These are phyloP conservation scores for Termitomyces sp. DNA, from an alignment of 768 basidiomycete genomes.

Conservation along the genomic window DNA sequence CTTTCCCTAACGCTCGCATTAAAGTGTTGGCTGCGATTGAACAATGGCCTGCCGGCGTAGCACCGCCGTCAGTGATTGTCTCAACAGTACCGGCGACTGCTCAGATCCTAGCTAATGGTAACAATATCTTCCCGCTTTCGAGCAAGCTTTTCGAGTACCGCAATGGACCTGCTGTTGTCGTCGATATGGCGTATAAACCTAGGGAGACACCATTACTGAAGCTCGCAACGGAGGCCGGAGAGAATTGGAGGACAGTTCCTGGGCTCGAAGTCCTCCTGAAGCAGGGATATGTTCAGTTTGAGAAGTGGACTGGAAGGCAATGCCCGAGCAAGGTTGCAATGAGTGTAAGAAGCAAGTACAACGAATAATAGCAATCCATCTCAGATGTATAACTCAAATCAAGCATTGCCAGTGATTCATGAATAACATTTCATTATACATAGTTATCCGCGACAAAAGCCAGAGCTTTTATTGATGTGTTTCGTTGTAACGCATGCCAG, in stretches of 20 bases:
- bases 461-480: too few species aligned
- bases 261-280: slow-evolving; percentile 85
- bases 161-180: slow-evolving; percentile 53
- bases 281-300: slow-evolving; percentile 85
- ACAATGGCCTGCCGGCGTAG: slow-evolving; percentile 37
- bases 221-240: slow-evolving; percentile 49
- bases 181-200: slow-evolving; percentile 96
- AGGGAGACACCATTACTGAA: slow-evolving; percentile 74
- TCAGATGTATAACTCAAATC: neutral
- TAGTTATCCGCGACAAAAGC: too few species aligned
- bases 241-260: slow-evolving; percentile 64
- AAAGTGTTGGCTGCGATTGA: slow-evolving; percentile 55
- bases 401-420: neutral
- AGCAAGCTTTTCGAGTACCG: slow-evolving; percentile 48
- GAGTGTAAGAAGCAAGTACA: slow-evolving; percentile 44
- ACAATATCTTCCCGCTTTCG: slow-evolving; percentile 45
- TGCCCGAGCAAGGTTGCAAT: slow-evolving; percentile 50
- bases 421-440: too few species aligned
- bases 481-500: too few species aligned
- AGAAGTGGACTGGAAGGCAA: slow-evolving; percentile 69
- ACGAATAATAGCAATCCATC: slow-evolving; percentile 7
- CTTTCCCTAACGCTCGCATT: slow-evolving; percentile 64
- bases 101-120: slow-evolving; percentile 29
- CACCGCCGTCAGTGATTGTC: slow-evolving; percentile 69
- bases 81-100: slow-evolving; percentile 83